phyloP scores from a whole-genome alignment of 176 grass and related monocot species.

The Olyra latifolia region DNA sequence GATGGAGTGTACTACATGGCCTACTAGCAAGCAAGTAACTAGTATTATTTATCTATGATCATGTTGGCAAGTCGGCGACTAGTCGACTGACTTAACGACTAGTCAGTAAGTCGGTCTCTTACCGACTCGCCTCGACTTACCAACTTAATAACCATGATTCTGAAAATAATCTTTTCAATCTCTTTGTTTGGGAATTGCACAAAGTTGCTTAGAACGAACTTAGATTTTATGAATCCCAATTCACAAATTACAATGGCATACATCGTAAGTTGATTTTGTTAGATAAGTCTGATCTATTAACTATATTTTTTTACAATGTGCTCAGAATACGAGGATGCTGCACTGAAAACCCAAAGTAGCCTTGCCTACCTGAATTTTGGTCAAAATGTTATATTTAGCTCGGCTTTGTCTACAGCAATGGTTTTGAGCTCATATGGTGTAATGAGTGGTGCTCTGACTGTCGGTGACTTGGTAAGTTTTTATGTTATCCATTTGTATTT shows the following conservation, averaged over 20 bases:
- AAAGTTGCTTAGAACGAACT: neutral
- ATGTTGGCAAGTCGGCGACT: too few species aligned
- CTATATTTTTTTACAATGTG: constrained; percentile 23
- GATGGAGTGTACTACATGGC: too few species aligned
- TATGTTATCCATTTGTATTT: constrained; percentile 14
- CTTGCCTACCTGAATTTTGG: constrained; percentile 95
- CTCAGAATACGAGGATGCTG: constrained; percentile 85
- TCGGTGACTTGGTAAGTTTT: constrained; percentile 93
- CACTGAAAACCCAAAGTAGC: constrained; percentile 93
- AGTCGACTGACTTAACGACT: too few species aligned
- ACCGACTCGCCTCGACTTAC: too few species aligned
- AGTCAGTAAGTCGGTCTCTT: too few species aligned
- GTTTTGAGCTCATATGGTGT: constrained; percentile 96
- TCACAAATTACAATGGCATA: neutral
- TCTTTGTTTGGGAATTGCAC: neutral
- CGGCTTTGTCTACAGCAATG: constrained; percentile 88
- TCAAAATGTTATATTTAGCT: constrained; percentile 94
- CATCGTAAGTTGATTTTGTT: constrained; percentile 29
- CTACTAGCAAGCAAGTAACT: too few species aligned
- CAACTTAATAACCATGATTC: too few species aligned
- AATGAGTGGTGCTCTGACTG: constrained; percentile 93
- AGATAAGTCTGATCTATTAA: constrained; percentile 40
- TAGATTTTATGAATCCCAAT: constrained; percentile 10
- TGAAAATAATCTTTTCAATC: neutral
- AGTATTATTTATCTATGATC: too few species aligned